Conservation (phyloP, 176 grass and related monocot genomes). For the Triticum turgidum region DNA sequence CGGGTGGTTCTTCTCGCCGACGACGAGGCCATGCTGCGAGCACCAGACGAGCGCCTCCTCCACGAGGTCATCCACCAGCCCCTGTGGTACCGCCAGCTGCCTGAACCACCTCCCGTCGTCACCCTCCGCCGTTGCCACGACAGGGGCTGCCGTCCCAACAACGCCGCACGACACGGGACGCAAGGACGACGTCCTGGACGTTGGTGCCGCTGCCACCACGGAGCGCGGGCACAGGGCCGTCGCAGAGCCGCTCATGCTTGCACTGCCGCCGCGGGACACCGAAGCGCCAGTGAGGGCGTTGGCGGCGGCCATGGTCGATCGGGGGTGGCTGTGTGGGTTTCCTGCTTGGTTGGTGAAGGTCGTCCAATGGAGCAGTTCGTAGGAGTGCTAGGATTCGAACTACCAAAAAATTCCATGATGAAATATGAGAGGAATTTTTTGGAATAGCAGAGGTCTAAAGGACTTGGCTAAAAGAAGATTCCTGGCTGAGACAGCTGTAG, state of each 20-base stretch:
- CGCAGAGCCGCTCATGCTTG: not conserved
- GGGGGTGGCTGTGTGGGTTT: not conserved
- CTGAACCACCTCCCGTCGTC: not conserved
- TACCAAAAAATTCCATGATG: no score
- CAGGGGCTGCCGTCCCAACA: not conserved
- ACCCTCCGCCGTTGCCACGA: not conserved
- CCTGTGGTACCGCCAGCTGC: constrained; percentile 6
- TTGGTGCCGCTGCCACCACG: not conserved
- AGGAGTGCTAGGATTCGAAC: no score
- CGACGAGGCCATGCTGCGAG: constrained; percentile 46
- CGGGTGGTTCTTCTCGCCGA: constrained; percentile 44
- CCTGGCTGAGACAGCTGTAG: no score
- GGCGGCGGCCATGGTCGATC: not conserved
- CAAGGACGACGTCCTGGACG: not conserved
- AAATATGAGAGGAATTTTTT: no score
- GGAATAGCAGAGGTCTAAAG: no score
- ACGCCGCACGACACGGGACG: not conserved
- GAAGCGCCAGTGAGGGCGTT: not conserved
- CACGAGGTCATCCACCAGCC: constrained; percentile 27
- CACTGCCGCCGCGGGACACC: no score
- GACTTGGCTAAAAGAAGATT: no score
- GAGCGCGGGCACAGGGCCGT: not conserved
- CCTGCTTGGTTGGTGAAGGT: not conserved
- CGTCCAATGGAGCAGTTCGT: not conserved
- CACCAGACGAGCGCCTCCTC: constrained; percentile 56